A percentile compares a stretch with the other conserved stretches of the same genome.
Conservation (phyloP, 148 eudicot species). For the Fagopyrum homotropicum region DNA sequence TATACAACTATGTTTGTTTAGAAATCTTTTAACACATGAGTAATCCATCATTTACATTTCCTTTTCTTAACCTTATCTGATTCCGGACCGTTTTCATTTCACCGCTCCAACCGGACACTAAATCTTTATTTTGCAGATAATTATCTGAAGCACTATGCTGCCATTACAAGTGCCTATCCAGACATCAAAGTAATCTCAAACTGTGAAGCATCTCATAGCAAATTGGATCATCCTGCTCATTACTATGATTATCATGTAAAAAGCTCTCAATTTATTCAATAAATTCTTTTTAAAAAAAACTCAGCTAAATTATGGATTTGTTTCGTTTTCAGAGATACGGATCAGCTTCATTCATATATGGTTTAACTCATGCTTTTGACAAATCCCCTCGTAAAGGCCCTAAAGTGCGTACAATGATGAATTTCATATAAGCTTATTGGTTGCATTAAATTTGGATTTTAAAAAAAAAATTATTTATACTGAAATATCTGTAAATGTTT, state of each 20-base stretch:
- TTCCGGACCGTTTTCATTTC: too few relatives aligned
- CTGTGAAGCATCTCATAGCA: slow-evolving; percentile 56
- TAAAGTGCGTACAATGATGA: slow-evolving; percentile 48
- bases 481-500: neutral
- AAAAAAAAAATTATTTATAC: slow-evolving; percentile 5
- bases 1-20: neutral
- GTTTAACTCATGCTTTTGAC: slow-evolving; percentile 54
- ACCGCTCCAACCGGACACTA: too few relatives aligned
- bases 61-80: too few relatives aligned
- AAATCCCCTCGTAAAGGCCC: slow-evolving; percentile 55
- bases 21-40: too few relatives aligned
- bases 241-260: slow-evolving; percentile 85
- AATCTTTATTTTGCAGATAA: slow-evolving; percentile 39
- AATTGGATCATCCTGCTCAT: slow-evolving; percentile 86
- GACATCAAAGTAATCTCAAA: slow-evolving; percentile 78
- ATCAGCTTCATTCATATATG: slow-evolving; percentile 43
- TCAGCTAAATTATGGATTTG: slow-evolving; percentile 11
- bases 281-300: neutral
- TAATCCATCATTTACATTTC: too few relatives aligned
- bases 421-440: neutral
- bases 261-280: slow-evolving; percentile 17
- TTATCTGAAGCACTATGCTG: slow-evolving; percentile 65
- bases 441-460: neutral
- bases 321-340: slow-evolving; percentile 43
- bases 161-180: slow-evolving; percentile 65